Conservation (phyloP, 2,329 filamentous ascomycete genomes). For the Aulographum hederae region DNA sequence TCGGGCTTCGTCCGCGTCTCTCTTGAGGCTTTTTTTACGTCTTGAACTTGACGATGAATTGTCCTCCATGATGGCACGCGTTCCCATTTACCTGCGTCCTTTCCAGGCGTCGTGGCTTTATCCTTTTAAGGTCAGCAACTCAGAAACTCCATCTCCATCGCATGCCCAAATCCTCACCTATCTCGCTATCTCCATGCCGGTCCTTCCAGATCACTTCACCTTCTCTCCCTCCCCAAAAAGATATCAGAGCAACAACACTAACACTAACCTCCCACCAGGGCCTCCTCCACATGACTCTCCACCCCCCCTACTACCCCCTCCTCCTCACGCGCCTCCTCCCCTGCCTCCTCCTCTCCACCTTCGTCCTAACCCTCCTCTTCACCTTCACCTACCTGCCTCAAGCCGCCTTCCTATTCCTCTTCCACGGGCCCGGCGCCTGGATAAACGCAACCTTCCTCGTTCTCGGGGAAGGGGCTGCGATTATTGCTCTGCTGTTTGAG, state of each 20-base stretch:
- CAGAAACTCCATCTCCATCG: too few relatives aligned
- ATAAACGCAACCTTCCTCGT: constrained; percentile 74
- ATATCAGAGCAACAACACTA: background rate
- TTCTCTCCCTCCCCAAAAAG: background rate
- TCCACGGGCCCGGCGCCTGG: constrained; percentile 73
- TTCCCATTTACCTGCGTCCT: too few relatives aligned
- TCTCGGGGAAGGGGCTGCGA: constrained; percentile 44
- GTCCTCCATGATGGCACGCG: too few relatives aligned
- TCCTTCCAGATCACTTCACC: background rate
- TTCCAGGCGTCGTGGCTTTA: too few relatives aligned
- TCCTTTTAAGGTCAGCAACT: too few relatives aligned
- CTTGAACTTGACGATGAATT: too few relatives aligned
- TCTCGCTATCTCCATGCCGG: too few relatives aligned
- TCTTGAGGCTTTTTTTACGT: too few relatives aligned
- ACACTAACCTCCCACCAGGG: constrained; percentile 32
- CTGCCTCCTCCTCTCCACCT: constrained; percentile 59
- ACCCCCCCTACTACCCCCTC: constrained; percentile 68
- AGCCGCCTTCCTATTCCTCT: constrained; percentile 73
- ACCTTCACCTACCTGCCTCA: constrained; percentile 78
- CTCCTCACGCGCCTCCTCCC: constrained; percentile 63
- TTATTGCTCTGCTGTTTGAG: constrained; percentile 39
- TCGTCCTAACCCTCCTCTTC: constrained; percentile 76
- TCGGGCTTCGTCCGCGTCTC: too few relatives aligned
- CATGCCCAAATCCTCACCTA: too few relatives aligned
- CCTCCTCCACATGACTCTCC: constrained; percentile 62